Percentiles rank a stretch among this genome's conserved stretches.
phyloP scores from a whole-genome alignment of 176 grass and related monocot genomes.

The Paspalum vaginatum region DNA sequence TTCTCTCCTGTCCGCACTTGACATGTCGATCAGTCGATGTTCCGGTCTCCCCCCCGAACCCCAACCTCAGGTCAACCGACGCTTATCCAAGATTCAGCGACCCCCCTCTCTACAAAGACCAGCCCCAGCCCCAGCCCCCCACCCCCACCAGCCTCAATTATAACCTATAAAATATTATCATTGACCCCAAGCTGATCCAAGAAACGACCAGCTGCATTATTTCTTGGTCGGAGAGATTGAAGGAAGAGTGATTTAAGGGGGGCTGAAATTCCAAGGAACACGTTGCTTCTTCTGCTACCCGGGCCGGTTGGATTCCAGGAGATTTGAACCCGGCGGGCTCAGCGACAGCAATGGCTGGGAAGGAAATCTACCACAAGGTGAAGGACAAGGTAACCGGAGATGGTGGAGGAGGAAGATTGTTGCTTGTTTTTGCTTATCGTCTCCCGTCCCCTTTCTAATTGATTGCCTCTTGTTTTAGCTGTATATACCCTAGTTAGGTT shows the following conservation, averaged over 20 bases:
- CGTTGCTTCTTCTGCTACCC: background rate
- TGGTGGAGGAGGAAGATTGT: constrained; percentile 8
- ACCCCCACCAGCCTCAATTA: constrained; percentile 36
- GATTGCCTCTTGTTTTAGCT: constrained; percentile 10
- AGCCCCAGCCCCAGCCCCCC: background rate
- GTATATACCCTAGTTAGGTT: background rate
- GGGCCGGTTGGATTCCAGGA: constrained; percentile 20
- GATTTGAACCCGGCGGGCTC: constrained; percentile 19
- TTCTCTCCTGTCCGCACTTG: constrained; percentile 30
- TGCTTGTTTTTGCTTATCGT: background rate
- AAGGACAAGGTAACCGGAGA: constrained; percentile 57
- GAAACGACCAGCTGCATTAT: background rate
- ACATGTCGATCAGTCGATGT: constrained; percentile 14
- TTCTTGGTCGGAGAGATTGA: constrained; percentile 1
- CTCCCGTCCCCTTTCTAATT: background rate
- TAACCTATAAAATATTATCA: constrained; percentile 18
- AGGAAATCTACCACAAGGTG: constrained; percentile 68
- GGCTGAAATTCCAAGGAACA: constrained; percentile 26
- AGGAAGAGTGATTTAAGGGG: constrained; percentile 26
- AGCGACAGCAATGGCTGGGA: constrained; percentile 48
- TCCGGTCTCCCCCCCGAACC: background rate
- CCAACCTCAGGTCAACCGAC: constrained; percentile 35
- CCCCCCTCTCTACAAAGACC: background rate
- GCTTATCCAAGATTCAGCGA: constrained; percentile 45
- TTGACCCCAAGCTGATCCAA: constrained; percentile 37